Evolutionary conservation across 306 rosid genomes (phyloP), one percentile per base, ranked within the genome.

Genomic region (Neltuma alba): DNA sequence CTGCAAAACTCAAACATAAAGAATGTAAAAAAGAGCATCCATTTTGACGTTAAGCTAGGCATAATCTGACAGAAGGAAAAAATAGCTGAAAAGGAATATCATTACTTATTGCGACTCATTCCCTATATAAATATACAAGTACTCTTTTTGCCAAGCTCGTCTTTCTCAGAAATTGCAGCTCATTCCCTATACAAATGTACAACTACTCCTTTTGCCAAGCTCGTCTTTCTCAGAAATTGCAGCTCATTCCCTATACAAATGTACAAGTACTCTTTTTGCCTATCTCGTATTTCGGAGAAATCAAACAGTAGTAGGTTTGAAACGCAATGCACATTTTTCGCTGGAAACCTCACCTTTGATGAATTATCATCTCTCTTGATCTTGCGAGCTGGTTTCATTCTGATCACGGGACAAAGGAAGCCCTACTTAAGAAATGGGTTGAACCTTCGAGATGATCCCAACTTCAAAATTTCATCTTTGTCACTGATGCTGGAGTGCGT

Each of bases 311-410:
- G 4, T 21, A 67, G 85, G 45, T 9, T 21, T 25, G 25, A 16
- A 77, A 38, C 2, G 72, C 48, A 88, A 9, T 44, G 48, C 23
- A 60, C 18, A 50, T 27, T 67, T 77, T 30, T 79, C 36, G 3
- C 3, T 2, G 16, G 3, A 9, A 30, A 13, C 8, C 47, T 58
- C 54, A 88, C 94, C 91, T 88, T 84, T 20, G 93, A 65, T 41
- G 90, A 71, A 4, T 76, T 3, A 23, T 84, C 62, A 5, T 82
- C 70, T 77, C 83, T 92, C 79, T 86, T 90, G 72, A 77, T 62
- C 79, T 85, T 88, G 81, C 85, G 85, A 77, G 55, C 60, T 7
- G 89, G 71, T 77, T 85, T 90, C 94, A 89, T 88, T 30, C 74
- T 76, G 73, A 48, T 3, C 0, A 36, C 31, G 68, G 78, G 74